Conservation (phyloP, 192 early-diverging fungal species). For the Entomortierella beljakovae region DNA sequence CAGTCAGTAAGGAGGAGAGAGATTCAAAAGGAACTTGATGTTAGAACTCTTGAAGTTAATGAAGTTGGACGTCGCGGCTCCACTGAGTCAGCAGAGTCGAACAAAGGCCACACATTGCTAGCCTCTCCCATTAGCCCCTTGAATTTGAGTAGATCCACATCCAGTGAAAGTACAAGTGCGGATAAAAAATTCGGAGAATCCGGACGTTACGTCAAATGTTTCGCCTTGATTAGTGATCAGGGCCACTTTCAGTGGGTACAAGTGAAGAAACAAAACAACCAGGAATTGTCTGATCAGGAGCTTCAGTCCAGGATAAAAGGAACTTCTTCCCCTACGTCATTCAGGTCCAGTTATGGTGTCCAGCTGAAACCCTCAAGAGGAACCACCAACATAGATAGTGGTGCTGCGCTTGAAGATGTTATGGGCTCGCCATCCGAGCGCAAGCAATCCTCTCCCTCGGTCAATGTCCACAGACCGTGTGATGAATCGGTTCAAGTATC, state of each 20-base stretch:
- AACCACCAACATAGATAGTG: neutral
- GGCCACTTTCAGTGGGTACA: slow-evolving; percentile 53
- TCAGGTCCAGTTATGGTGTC: slow-evolving; percentile 34
- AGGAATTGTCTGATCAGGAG: slow-evolving; percentile 21
- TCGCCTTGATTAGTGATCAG: slow-evolving; percentile 43
- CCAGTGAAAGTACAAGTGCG: neutral
- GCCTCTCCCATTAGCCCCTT: neutral
- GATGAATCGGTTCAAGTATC: slow-evolving; percentile 6
- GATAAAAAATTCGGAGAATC: neutral
- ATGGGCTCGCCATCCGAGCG: neutral
- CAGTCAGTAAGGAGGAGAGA: neutral
- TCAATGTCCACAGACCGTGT: too few species aligned
- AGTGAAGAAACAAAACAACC: slow-evolving; percentile 41
- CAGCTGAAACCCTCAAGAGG: slow-evolving; percentile 3
- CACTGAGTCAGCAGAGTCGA: neutral
- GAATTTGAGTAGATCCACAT: neutral
- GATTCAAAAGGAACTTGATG: neutral
- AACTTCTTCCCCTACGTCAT: slow-evolving; percentile 13
- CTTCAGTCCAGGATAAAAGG: slow-evolving; percentile 5
- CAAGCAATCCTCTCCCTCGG: neutral
- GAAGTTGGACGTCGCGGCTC: too few species aligned
- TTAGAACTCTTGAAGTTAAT: too few species aligned
- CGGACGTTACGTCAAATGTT: slow-evolving; percentile 48
- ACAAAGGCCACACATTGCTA: neutral
- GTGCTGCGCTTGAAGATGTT: neutral